Evolutionary conservation across 345 rosid genomes (phyloP).

Genomic region (Rhodamnia rubescens): DNA sequence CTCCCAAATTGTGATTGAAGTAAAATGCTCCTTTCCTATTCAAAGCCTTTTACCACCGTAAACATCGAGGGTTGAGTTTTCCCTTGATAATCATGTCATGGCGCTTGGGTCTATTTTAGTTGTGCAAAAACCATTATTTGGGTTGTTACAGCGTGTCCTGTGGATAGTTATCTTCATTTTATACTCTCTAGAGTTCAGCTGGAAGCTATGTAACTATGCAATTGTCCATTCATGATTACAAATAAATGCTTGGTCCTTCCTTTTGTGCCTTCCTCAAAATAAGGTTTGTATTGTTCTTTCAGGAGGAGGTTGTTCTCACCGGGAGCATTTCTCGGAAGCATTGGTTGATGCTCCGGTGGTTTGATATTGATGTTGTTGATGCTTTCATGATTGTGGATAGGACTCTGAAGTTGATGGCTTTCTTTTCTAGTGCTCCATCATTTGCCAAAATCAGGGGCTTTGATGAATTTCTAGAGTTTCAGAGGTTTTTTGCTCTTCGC

Average conservation of each 20-base stretch:
- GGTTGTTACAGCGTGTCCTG: background rate
- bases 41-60: background rate
- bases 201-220: background rate
- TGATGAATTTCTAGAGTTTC: background rate
- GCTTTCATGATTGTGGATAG: background rate
- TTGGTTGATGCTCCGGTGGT: background rate
- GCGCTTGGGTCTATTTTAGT: background rate
- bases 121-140: background rate
- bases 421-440: background rate
- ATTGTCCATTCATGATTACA: background rate
- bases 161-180: background rate
- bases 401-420: background rate
- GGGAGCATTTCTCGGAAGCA: background rate
- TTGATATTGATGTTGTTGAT: background rate
- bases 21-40: background rate
- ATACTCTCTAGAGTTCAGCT: background rate
- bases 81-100: background rate
- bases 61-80: background rate
- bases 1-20: background rate
- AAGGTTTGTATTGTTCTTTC: background rate
- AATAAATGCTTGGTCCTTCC: background rate
- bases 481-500: background rate
- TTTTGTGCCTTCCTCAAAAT: background rate
- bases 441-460: background rate
- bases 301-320: background rate